Evolutionary conservation across 2,329 filamentous ascomycete species (phyloP).

Genomic region (Fusarium setosum): DNA sequence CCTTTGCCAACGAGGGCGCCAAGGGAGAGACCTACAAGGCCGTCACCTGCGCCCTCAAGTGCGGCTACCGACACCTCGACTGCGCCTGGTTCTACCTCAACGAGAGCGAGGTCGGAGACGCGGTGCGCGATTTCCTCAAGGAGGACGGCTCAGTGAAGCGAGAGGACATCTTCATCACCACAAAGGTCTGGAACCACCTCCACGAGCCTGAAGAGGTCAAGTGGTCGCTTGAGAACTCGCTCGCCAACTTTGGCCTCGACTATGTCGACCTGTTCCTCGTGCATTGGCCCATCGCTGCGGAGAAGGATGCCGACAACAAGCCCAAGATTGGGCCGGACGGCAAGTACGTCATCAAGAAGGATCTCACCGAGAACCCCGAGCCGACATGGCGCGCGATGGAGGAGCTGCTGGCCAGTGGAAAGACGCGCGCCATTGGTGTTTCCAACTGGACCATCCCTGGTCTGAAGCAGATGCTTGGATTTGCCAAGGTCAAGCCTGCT

Average conservation of each 20-base stretch:
- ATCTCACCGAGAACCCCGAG: slow-evolving; percentile 42
- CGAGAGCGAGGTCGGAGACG: slow-evolving; percentile 55
- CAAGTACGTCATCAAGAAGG: slow-evolving; percentile 63
- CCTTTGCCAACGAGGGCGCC: slow-evolving; percentile 72
- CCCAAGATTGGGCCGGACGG: slow-evolving; percentile 59
- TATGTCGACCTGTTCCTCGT: slow-evolving; percentile 65
- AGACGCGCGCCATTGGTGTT: slow-evolving; percentile 60
- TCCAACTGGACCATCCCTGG: slow-evolving; percentile 61
- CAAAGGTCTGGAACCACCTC: slow-evolving; percentile 71
- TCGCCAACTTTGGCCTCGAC: slow-evolving; percentile 61
- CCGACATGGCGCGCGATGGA: slow-evolving; percentile 69
- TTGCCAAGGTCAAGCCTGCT: slow-evolving; percentile 59
- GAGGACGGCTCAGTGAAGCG: slow-evolving; percentile 43
- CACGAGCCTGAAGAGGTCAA: slow-evolving; percentile 62
- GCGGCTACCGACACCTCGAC: slow-evolving; percentile 60
- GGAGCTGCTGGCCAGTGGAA: slow-evolving; percentile 56
- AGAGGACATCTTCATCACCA: slow-evolving; percentile 62
- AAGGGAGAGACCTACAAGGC: slow-evolving; percentile 45
- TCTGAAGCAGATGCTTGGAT: slow-evolving; percentile 47
- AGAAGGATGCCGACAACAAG: slow-evolving; percentile 55
- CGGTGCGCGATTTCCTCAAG: slow-evolving; percentile 51
- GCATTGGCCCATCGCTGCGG: slow-evolving; percentile 60
- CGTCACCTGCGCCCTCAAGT: slow-evolving; percentile 55
- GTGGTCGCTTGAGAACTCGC: slow-evolving; percentile 58
- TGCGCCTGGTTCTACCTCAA: slow-evolving; percentile 60